These are phyloP conservation scores for Neopestalotiopsis sp. DNA, from an alignment of 2,329 filamentous ascomycete species.

Conservation along the genomic window DNA sequence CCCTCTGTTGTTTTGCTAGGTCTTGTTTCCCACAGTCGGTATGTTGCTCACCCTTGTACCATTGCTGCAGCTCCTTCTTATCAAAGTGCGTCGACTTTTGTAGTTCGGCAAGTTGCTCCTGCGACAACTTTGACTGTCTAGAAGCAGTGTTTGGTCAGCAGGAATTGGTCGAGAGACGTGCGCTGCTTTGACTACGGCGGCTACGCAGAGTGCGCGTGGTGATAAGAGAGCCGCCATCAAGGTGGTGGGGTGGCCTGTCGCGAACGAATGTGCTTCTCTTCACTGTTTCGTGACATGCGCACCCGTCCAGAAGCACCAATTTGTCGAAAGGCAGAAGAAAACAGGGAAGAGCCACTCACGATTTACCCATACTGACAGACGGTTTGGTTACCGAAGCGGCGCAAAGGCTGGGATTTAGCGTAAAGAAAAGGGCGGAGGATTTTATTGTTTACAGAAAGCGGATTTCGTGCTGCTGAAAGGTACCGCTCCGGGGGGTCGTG, in stretches of 20 bases:
- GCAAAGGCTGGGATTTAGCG: neutral
- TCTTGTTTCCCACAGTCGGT: neutral
- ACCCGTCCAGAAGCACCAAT: neutral
- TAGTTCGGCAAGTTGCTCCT: constrained; percentile 92
- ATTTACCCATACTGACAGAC: constrained; percentile 20
- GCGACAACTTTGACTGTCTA: constrained; percentile 98
- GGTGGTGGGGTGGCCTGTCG: neutral
- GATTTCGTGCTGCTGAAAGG: neutral
- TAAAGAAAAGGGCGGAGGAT: too few species aligned
- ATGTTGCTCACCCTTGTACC: constrained; percentile 84
- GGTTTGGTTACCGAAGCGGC: neutral
- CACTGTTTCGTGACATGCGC: neutral
- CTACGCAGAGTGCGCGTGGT: neutral
- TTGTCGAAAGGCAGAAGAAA: neutral
- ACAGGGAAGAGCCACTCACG: neutral
- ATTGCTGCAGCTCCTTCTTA: constrained; percentile 99
- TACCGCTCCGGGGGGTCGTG: neutral
- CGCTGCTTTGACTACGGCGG: neutral
- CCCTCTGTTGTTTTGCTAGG: neutral
- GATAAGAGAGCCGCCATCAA: neutral
- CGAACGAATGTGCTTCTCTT: neutral
- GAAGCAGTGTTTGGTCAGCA: constrained; percentile 16
- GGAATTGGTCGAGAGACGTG: neutral
- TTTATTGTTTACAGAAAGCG: too few species aligned
- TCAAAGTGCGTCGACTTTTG: constrained; percentile 98